Evolutionary conservation across 768 basidiomycete genomes (phyloP).

Genomic region (Tricholoma matsutake): DNA sequence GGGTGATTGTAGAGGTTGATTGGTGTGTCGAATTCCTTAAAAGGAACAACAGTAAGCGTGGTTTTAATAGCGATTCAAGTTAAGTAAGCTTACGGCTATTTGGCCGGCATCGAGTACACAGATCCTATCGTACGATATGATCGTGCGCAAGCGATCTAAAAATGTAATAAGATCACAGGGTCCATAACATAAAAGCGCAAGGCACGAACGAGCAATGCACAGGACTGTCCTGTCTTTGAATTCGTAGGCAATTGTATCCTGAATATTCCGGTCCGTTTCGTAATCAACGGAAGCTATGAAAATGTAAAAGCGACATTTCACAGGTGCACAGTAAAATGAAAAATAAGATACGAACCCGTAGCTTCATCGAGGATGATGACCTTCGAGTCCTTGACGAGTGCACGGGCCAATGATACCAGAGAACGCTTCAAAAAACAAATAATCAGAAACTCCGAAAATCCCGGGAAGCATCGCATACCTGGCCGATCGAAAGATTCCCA

Average conservation of each 20-base stretch:
- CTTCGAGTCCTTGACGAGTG: conserved; percentile 80
- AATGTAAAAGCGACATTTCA: conserved; percentile 1
- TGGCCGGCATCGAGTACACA: conserved; percentile 81
- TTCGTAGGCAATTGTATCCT: conserved; percentile 81
- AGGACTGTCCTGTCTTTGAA: conserved; percentile 84
- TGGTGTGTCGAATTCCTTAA: conserved; percentile 81
- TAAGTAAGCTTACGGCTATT: conserved; percentile 52
- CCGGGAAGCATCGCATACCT: conserved; percentile 29
- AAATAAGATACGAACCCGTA: conserved; percentile 44
- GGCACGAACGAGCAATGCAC: conserved; percentile 76
- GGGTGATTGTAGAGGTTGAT: conserved; percentile 51
- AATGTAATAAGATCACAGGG: background rate
- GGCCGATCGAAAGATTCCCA: conserved; percentile 75
- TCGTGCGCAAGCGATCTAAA: conserved; percentile 79
- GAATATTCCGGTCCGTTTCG: conserved; percentile 89
- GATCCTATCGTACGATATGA: conserved; percentile 85
- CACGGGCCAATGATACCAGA: conserved; percentile 84
- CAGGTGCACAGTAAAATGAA: background rate
- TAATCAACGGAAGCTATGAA: conserved; percentile 76
- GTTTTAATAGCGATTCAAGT: background rate
- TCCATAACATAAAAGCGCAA: background rate
- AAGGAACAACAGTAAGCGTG: background rate
- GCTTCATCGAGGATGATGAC: conserved; percentile 91
- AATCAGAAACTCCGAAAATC: background rate
- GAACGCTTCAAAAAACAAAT: conserved; percentile 49